These are phyloP conservation scores for Phylloboletellus chloephorus DNA, from an alignment of 1,284 basidiomycete species.

Conservation along the genomic window DNA sequence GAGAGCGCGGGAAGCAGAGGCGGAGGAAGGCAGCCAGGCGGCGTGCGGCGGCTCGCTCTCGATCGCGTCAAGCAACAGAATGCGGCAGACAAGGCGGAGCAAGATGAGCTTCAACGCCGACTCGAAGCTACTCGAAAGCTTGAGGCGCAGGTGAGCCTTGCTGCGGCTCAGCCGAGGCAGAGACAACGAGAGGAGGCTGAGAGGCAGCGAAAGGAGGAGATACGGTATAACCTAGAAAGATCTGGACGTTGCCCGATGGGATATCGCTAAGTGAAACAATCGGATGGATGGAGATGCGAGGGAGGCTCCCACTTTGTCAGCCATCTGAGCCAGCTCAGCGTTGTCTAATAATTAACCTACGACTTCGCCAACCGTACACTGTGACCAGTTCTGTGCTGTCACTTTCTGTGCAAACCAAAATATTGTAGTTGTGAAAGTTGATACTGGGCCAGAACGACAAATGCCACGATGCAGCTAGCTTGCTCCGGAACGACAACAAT, in stretches of 20 bases:
- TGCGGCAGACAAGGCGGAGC: slow-evolving; percentile 15
- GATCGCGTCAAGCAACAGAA: slow-evolving; percentile 17
- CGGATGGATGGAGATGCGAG: slow-evolving; percentile 47
- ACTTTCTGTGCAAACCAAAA: too few relatives aligned
- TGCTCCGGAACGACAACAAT: slow-evolving; percentile 49
- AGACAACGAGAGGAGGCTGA: slow-evolving; percentile 33
- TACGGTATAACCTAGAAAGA: slow-evolving; percentile 38
- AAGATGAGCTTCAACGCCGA: slow-evolving; percentile 23
- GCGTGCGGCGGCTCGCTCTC: slow-evolving; percentile 12
- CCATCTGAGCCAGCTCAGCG: slow-evolving; percentile 26
- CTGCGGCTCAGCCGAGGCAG: slow-evolving; percentile 30
- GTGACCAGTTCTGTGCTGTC: too few relatives aligned
- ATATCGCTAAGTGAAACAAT: slow-evolving; percentile 46
- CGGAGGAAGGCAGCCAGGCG: slow-evolving; percentile 9
- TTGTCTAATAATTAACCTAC: neutral
- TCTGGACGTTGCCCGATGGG: slow-evolving; percentile 53
- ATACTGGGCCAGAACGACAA: too few relatives aligned
- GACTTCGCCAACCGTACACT: too few relatives aligned
- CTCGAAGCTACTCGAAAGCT: slow-evolving; percentile 20
- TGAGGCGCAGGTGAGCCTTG: slow-evolving; percentile 22
- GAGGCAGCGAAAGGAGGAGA: slow-evolving; percentile 31
- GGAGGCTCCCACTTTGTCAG: slow-evolving; percentile 49
- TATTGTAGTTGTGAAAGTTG: too few relatives aligned
- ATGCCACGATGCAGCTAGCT: too few relatives aligned
- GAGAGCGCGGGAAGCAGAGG: slow-evolving; percentile 18